Conservation (phyloP, 805 yeast genomes). For the Lipomyces chichibuensis region DNA sequence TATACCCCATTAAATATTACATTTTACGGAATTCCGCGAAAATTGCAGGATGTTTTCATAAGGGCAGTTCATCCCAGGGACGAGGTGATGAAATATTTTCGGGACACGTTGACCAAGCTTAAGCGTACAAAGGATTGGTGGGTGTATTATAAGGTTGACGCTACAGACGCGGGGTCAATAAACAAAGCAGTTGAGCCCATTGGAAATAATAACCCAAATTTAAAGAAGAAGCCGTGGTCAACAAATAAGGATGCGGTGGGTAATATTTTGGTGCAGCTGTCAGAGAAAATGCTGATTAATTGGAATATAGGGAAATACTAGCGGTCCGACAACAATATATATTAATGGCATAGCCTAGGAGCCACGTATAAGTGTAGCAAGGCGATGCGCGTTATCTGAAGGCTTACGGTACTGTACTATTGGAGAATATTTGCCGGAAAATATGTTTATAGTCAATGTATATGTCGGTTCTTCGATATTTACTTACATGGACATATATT, state of each 20-base stretch:
- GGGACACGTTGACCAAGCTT: conserved; percentile 60
- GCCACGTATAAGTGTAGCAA: background rate
- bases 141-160: conserved; percentile 75
- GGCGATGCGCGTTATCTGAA: background rate
- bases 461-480: background rate
- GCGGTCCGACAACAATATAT: background rate
- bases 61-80: conserved; percentile 65
- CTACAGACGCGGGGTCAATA: conserved; percentile 39
- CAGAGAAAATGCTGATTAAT: background rate
- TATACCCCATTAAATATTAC: conserved; percentile 67
- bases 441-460: background rate
- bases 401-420: background rate
- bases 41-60: conserved; percentile 63
- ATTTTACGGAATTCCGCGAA: conserved; percentile 64
- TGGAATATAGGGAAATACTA: background rate
- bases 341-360: background rate
- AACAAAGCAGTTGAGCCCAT: conserved; percentile 36
- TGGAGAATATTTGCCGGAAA: background rate
- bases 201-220: conserved; percentile 21
- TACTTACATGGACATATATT: background rate
- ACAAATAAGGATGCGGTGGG: conserved; percentile 26
- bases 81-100: conserved; percentile 65
- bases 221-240: conserved; percentile 29
- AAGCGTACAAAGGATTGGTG: conserved; percentile 61
- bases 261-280: background rate